Evolutionary conservation across 257 asterid genomes (phyloP).

Genomic region (Schizonepeta tenuifolia): DNA sequence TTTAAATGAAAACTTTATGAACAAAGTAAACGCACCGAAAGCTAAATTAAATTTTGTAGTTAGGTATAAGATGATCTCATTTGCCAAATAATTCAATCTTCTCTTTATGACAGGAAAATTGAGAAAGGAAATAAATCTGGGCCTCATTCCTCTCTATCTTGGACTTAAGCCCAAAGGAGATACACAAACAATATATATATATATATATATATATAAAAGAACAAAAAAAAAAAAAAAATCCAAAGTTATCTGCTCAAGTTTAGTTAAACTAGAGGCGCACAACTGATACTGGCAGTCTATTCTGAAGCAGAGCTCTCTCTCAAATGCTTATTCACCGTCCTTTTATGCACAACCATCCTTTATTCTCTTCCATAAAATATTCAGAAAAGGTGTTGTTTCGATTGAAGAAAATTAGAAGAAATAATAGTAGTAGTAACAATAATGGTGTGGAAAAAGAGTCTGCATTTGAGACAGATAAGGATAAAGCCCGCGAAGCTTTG

Average conservation of each 20-base stretch:
- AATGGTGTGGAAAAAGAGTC: slow-evolving; percentile 58
- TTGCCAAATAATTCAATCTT: no score
- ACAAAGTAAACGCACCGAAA: no score
- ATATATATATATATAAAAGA: no score
- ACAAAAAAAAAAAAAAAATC: background rate
- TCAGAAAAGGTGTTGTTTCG: background rate
- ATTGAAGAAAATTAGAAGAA: slow-evolving; percentile 24
- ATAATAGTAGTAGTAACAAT: background rate
- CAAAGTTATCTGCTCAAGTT: background rate
- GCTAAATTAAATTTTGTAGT: no score
- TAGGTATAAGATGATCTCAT: no score
- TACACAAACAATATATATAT: no score
- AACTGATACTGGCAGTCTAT: background rate
- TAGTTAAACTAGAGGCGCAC: background rate
- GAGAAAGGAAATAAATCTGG: background rate
- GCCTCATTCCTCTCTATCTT: background rate
- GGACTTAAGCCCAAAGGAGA: background rate
- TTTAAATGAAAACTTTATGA: no score
- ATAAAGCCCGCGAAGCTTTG: slow-evolving; percentile 82
- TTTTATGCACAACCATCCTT: background rate
- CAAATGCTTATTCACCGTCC: slow-evolving; percentile 9
- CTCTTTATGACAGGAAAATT: no score
- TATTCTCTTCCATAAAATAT: background rate
- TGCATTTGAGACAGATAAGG: slow-evolving; percentile 66
- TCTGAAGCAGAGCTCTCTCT: background rate